Percentiles rank a stretch among this genome's conserved stretches.
phyloP scores from a whole-genome alignment of 2,329 filamentous ascomycete genomes.

The Colletotrichum orchidophilum region DNA sequence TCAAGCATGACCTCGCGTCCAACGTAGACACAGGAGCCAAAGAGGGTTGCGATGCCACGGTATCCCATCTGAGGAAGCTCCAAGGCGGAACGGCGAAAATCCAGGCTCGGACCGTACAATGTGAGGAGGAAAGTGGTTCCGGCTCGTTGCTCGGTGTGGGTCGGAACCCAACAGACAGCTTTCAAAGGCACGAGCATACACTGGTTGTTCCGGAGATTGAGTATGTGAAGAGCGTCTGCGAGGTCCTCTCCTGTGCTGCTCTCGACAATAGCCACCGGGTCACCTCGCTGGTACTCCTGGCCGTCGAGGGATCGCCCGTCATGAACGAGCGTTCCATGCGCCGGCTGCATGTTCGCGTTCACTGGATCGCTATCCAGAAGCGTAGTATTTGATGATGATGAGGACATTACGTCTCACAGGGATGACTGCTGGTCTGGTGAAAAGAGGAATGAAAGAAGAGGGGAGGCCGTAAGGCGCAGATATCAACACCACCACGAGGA shows the following conservation, averaged over 20 bases:
- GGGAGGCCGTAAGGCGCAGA: neutral
- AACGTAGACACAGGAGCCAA: constrained; percentile 26
- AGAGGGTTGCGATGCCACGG: constrained; percentile 26
- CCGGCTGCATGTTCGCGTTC: constrained; percentile 27
- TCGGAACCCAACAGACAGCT: constrained; percentile 33
- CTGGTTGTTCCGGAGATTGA: constrained; percentile 28
- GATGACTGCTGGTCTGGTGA: neutral
- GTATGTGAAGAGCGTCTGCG: constrained; percentile 17
- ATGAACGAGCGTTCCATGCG: constrained; percentile 28
- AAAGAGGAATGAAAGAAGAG: neutral
- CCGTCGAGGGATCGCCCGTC: constrained; percentile 31
- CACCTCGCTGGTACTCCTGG: constrained; percentile 22
- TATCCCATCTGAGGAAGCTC: constrained; percentile 19
- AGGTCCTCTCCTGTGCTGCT: constrained; percentile 19
- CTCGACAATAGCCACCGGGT: constrained; percentile 28
- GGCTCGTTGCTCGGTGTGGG: constrained; percentile 31
- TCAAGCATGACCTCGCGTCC: constrained; percentile 24
- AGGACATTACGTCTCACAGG: neutral
- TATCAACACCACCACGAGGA: constrained; percentile 14
- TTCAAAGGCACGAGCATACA: constrained; percentile 25
- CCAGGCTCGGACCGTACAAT: constrained; percentile 24
- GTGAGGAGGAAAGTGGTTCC: constrained; percentile 29
- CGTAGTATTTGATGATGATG: neutral
- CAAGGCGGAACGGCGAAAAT: constrained; percentile 10
- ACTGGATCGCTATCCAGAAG: neutral